Conservation (phyloP, 495 filamentous ascomycete species). For the Penicillium bovifimosum region DNA sequence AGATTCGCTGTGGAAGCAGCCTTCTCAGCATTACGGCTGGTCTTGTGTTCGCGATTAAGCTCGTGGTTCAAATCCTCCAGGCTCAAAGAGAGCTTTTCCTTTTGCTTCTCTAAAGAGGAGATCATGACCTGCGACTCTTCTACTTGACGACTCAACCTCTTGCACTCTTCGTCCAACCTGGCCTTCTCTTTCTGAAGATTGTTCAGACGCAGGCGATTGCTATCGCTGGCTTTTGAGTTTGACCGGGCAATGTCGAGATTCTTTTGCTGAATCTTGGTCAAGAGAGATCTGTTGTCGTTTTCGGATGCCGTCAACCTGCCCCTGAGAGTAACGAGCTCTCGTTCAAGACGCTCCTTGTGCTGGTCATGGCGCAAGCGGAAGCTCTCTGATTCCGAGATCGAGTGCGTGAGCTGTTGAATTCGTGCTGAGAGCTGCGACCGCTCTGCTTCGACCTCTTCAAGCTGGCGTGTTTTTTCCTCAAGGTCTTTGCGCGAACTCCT, state of each 20-base stretch:
- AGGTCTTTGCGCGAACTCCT: conserved; percentile 72
- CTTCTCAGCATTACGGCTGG: conserved; percentile 86
- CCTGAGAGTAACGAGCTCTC: conserved; percentile 88
- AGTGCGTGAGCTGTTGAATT: conserved; percentile 72
- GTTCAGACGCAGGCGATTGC: conserved; percentile 69
- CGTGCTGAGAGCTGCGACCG: conserved; percentile 65
- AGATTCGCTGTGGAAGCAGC: conserved; percentile 73
- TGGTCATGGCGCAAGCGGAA: conserved; percentile 86
- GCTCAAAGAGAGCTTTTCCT: conserved; percentile 84
- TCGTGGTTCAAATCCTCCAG: conserved; percentile 95
- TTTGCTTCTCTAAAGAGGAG: conserved; percentile 86
- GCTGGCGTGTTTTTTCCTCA: conserved; percentile 60
- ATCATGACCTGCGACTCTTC: conserved; percentile 81
- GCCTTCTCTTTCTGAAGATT: conserved; percentile 79
- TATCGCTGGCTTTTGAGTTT: conserved; percentile 78
- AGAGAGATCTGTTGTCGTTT: conserved; percentile 90
- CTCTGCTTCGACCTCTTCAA: conserved; percentile 71
- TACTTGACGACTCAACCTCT: conserved; percentile 76
- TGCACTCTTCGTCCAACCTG: conserved; percentile 77
- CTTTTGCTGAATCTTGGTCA: conserved; percentile 98
- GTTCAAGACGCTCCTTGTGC: conserved; percentile 85
- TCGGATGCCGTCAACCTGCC: conserved; percentile 88
- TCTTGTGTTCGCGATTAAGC: conserved; percentile 83
- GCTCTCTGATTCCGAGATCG: conserved; percentile 81
- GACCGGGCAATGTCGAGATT: conserved; percentile 93